Base-by-base conservation (phyloP, 169 alveolate genomes). In the Plasmodium falciparum region DNA sequence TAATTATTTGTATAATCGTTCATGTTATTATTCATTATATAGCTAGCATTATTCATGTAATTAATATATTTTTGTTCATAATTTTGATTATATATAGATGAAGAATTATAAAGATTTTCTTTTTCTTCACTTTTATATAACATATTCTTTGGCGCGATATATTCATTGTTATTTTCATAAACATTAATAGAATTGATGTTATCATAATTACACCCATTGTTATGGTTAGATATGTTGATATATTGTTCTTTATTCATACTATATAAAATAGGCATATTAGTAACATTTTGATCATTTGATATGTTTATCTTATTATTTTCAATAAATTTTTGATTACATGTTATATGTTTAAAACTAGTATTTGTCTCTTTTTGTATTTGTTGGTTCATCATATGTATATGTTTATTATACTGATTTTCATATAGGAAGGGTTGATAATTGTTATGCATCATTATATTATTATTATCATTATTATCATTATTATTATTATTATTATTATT, bases 1-100 rank as follows among this genome's bases (percentile, higher is more conserved):
- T 11, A 65, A 22, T 50, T 65, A 1, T 7, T 22, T 9, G 56
- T 29, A 29, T 39, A 78, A 43, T 63, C 17, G 52, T 78, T 78
- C 26, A 45, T 26, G 45, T 63, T 63, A 24, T 58, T 52, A 66
- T 78, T 78, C 66, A 43, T 65, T 29, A 67, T 12, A 29, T 39
- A 78, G 54, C n/a, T 26, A 4, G 22, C 59, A 69, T 80, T 63
- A 26, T 22, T 33, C 15, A 62, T 20, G 22, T 56, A 69, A 20
- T 59, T 52, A 26, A 26, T 29, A 58, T 7, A 65, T n/a, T 22
- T 24, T 15, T 76, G 63, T 45, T 49, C 22, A 6, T 20, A 20
- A 33, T 62, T 76, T 49, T 66, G 47, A 15, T 15, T 49, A 43
- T 80, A 50, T 12, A 50, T 11, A 62, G 67, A 56, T 6, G 85